phyloP scores from a whole-genome alignment of 306 rosid species.

The Quercus cerris region DNA sequence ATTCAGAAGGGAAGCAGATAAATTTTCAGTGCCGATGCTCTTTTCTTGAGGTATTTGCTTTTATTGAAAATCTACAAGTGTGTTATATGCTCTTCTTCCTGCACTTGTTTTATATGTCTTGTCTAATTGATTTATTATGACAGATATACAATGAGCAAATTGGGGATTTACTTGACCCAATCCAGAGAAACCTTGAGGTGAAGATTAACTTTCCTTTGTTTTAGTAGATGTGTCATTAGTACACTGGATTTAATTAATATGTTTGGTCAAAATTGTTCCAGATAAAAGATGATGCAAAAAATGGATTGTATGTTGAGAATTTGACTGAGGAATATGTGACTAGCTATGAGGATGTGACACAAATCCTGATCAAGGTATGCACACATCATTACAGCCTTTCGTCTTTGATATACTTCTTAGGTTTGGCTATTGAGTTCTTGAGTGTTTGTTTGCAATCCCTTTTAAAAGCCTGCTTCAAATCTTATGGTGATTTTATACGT shows the following conservation, averaged over 20 bases:
- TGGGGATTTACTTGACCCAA: slow-evolving; percentile 55
- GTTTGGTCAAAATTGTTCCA: slow-evolving; percentile 33
- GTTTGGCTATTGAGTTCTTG: slow-evolving; percentile 5
- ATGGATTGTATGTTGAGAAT: slow-evolving; percentile 65
- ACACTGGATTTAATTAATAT: slow-evolving; percentile 2
- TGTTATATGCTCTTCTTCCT: slow-evolving; percentile 8
- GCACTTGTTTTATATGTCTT: neutral
- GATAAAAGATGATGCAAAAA: slow-evolving; percentile 77
- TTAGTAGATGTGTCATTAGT: neutral
- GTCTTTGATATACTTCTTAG: neutral
- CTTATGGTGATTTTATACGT: neutral
- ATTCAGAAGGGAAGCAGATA: slow-evolving; percentile 66
- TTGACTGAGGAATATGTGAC: slow-evolving; percentile 91
- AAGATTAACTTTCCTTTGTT: slow-evolving; percentile 10
- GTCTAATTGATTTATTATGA: neutral
- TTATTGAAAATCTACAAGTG: neutral
- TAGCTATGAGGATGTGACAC: slow-evolving; percentile 86
- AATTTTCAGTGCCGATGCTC: slow-evolving; percentile 92
- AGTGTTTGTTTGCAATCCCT: too few species aligned
- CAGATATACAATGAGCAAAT: slow-evolving; percentile 53
- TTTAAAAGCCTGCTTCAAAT: too few species aligned
- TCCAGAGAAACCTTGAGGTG: slow-evolving; percentile 82
- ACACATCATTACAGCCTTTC: neutral
- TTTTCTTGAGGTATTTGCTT: slow-evolving; percentile 72
- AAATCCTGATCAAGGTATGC: slow-evolving; percentile 80